A percentile compares a stretch with the other conserved stretches of the same genome.
Conservation (phyloP, 2,329 filamentous ascomycete species). For the Exophiala aquamarina region DNA sequence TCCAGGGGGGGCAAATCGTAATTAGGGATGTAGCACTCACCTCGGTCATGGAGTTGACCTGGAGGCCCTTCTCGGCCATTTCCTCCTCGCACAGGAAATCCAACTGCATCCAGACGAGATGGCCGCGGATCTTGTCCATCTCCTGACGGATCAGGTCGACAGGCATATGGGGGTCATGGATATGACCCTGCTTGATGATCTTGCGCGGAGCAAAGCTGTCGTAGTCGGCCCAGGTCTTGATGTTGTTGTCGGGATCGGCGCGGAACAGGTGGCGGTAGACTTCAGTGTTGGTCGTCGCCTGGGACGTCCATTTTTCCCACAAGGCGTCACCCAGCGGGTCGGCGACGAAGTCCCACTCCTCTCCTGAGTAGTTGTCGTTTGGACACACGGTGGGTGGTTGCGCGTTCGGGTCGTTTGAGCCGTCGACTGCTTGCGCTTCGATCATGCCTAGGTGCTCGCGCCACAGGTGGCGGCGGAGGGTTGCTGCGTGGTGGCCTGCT, state of each 20-base stretch:
- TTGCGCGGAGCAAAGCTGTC: conserved; percentile 69
- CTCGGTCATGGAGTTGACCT: conserved; percentile 84
- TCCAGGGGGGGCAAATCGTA: conserved; percentile 37
- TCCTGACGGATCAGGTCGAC: conserved; percentile 71
- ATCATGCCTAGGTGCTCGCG: conserved; percentile 88
- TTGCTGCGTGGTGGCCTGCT: conserved; percentile 74
- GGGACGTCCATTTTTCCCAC: conserved; percentile 68
- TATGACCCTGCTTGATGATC: conserved; percentile 76
- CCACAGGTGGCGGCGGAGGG: conserved; percentile 81
- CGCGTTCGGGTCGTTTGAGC: conserved; percentile 70
- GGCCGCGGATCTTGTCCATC: conserved; percentile 77
- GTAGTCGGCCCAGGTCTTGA: conserved; percentile 89
- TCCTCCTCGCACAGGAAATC: conserved; percentile 79
- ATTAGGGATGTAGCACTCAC: conserved; percentile 81
- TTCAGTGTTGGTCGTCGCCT: conserved; percentile 75
- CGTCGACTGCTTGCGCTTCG: conserved; percentile 68
- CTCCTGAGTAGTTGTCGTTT: conserved; percentile 73
- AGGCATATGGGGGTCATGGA: conserved; percentile 77
- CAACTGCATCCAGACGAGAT: conserved; percentile 94
- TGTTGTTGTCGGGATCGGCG: conserved; percentile 81
- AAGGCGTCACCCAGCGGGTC: conserved; percentile 73
- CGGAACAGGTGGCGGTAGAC: conserved; percentile 82
- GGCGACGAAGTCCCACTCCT: conserved; percentile 65
- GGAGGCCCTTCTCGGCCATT: conserved; percentile 86
- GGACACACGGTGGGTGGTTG: conserved; percentile 68